A percentile compares a stretch with the other conserved stretches of the same genome.
Conservation (phyloP, 768 basidiomycete species). For the Kondoa malvinella region DNA sequence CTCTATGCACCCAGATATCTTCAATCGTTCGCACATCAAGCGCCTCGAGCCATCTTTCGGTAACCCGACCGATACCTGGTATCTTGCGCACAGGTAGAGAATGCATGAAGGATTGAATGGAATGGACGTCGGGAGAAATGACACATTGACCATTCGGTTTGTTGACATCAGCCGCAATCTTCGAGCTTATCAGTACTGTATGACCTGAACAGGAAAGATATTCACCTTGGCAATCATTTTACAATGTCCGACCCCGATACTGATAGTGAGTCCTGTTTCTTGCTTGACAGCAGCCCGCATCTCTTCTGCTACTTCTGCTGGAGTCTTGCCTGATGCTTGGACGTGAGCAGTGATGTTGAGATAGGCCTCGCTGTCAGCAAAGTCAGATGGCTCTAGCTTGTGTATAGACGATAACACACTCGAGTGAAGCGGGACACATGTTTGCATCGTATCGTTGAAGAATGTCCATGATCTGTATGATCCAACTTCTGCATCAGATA, state of each 20-base stretch:
- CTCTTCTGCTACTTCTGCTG: conserved; percentile 57
- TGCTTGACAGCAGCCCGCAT: conserved; percentile 55
- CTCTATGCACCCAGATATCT: conserved; percentile 65
- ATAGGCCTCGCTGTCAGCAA: conserved; percentile 50
- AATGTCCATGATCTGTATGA: conserved; percentile 59
- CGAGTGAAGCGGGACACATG: conserved; percentile 9
- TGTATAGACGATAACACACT: background rate
- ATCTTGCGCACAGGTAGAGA: conserved; percentile 17
- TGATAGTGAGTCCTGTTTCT: conserved; percentile 74
- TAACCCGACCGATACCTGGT: conserved; percentile 57
- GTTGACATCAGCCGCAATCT: conserved; percentile 22
- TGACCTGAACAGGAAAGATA: background rate
- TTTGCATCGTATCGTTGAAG: conserved; percentile 40
- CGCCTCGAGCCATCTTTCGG: conserved; percentile 57
- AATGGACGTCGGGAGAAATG: conserved; percentile 18
- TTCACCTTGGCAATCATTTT: conserved; percentile 86
- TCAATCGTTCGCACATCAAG: conserved; percentile 48
- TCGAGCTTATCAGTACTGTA: background rate
- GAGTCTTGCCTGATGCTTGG: conserved; percentile 43
- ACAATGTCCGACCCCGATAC: conserved; percentile 90
- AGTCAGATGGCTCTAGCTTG: conserved; percentile 39
- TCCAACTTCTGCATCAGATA: no score
- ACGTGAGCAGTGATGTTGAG: conserved; percentile 80
- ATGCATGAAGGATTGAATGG: conserved; percentile 23
- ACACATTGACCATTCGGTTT: conserved; percentile 22